These are phyloP conservation scores for Andrographis paniculata DNA, from an alignment of 305 asterid genomes.

Conservation along the genomic window DNA sequence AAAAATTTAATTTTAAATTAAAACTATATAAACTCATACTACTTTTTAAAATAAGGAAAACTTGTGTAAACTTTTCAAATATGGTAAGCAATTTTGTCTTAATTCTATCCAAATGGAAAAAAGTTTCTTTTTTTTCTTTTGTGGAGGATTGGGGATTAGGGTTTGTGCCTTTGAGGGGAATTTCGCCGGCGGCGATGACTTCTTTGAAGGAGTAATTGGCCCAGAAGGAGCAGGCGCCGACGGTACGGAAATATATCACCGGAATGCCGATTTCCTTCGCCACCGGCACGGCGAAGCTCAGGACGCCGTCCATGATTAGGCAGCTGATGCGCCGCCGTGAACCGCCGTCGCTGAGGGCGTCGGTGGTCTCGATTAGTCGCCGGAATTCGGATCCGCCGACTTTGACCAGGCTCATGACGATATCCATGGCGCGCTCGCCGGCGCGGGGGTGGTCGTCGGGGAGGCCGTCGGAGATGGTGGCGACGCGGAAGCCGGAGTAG, in stretches of 20 bases:
- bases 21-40: too few species aligned
- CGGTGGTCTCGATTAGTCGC: slow-evolving; percentile 27
- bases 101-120: too few species aligned
- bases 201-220: slow-evolving; percentile 29
- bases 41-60: too few species aligned
- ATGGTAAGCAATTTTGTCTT: too few species aligned
- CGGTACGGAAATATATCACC: slow-evolving; percentile 34
- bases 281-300: slow-evolving; percentile 41
- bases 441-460: slow-evolving; percentile 60
- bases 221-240: slow-evolving; percentile 53
- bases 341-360: slow-evolving; percentile 25
- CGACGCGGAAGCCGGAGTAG: slow-evolving; percentile 39
- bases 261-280: slow-evolving; percentile 48
- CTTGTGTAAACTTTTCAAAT: too few species aligned
- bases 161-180: slow-evolving; percentile 52
- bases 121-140: too few species aligned
- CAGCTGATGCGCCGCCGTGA: slow-evolving; percentile 29
- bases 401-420: slow-evolving; percentile 27
- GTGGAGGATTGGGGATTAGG: too few species aligned
- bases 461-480: slow-evolving; percentile 53
- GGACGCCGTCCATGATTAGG: slow-evolving; percentile 45
- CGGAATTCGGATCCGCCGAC: slow-evolving; percentile 28
- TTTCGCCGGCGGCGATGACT: slow-evolving; percentile 40
- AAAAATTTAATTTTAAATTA: too few species aligned
- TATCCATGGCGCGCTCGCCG: slow-evolving; percentile 38